phyloP scores from a whole-genome alignment of 129 eudicot species.

The Chrysanthemum lavandulifolium region DNA sequence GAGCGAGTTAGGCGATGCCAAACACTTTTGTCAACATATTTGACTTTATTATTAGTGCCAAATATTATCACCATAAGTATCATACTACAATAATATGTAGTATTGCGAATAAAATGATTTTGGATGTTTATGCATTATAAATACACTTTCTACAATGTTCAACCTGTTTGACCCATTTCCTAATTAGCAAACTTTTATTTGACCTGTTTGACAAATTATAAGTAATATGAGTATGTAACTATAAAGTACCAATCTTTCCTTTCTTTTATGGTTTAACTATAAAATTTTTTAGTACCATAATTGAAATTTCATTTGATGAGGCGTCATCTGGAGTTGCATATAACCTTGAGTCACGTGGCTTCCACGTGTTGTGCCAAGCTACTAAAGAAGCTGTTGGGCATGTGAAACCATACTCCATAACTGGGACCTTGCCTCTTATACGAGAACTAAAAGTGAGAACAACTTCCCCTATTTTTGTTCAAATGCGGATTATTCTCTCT shows the following conservation, averaged over 20 bases:
- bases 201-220: background rate
- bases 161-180: background rate
- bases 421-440: conserved; percentile 88
- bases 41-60: no score
- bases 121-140: no score
- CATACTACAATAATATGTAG: no score
- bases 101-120: no score
- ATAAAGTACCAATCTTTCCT: background rate
- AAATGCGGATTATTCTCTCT: background rate
- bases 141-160: background rate
- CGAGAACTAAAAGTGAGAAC: conserved; percentile 71
- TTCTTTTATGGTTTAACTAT: conserved; percentile 10
- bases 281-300: conserved; percentile 30
- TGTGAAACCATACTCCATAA: conserved; percentile 89
- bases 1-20: background rate
- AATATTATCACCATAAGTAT: no score
- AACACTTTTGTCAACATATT: background rate
- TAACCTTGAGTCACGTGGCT: conserved; percentile 82
- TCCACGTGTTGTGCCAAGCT: conserved; percentile 78
- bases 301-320: conserved; percentile 64
- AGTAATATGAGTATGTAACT: background rate
- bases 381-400: conserved; percentile 91
- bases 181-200: background rate
- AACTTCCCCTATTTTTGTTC: background rate
- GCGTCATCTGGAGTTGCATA: conserved; percentile 86